A percentile compares a stretch with the other conserved stretches of the same genome.
Conservation (phyloP, 2,329 filamentous ascomycete species). For the Gliomastix tumulicola region DNA sequence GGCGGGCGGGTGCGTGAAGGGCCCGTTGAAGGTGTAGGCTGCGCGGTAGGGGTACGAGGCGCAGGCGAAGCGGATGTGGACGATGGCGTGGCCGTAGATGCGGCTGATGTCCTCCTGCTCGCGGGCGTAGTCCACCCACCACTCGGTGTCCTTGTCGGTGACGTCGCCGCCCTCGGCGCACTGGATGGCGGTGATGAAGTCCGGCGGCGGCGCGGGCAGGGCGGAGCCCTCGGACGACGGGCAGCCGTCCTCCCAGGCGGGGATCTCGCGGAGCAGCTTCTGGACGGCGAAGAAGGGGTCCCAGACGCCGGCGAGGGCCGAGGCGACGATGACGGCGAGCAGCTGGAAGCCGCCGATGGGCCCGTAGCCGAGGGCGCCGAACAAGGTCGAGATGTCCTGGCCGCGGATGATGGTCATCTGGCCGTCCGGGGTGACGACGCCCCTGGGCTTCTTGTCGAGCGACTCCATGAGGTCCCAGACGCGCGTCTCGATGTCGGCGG, state of each 20-base stretch:
- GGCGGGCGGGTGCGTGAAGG: constrained; percentile 18
- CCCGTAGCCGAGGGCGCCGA: constrained; percentile 9
- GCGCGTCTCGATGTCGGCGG: constrained; percentile 8
- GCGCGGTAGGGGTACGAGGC: constrained; percentile 26
- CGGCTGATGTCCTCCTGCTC: constrained; percentile 16
- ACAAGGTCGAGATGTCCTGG: constrained; percentile 17
- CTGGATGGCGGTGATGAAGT: constrained; percentile 15
- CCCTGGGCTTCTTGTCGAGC: constrained; percentile 15
- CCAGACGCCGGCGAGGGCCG: constrained; percentile 3
- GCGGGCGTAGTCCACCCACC: constrained; percentile 20
- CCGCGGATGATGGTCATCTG: constrained; percentile 19
- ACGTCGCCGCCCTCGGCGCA: constrained; percentile 26
- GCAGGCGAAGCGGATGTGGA: constrained; percentile 28
- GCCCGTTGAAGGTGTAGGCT: constrained; percentile 29
- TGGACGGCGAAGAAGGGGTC: too few relatives aligned
- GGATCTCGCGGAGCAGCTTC: constrained; percentile 12
- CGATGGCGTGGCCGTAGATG: constrained; percentile 22
- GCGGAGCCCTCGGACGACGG: constrained; percentile 1
- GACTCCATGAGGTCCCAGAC: constrained; percentile 2
- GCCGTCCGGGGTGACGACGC: constrained; percentile 18
- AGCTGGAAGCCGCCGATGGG: not conserved
- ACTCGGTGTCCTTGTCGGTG: constrained; percentile 10
- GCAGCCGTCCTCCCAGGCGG: constrained; percentile 15
- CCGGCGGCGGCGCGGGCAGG: constrained; percentile 6
- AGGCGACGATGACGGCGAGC: constrained; percentile 8